Evolutionary conservation across 2,329 filamentous ascomycete species (phyloP).

Genomic region (Colletotrichum sp.): DNA sequence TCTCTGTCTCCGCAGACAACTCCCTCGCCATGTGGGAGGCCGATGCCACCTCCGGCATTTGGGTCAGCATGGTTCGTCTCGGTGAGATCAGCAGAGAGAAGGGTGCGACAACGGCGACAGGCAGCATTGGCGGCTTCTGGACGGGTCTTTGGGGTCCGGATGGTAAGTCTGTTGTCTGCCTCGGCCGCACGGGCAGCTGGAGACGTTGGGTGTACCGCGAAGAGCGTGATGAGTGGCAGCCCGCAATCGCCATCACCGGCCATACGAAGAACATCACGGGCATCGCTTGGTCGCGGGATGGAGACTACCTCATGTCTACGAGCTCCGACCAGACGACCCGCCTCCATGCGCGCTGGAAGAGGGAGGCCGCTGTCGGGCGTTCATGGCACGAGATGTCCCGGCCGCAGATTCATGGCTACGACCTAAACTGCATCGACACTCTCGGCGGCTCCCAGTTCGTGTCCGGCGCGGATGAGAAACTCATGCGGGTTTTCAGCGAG

Average conservation of each 20-base stretch:
- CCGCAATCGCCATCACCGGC: constrained; percentile 78
- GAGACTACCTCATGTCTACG: constrained; percentile 86
- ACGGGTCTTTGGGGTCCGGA: constrained; percentile 89
- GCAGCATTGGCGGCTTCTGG: constrained; percentile 96
- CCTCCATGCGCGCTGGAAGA: constrained; percentile 81
- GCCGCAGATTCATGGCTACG: constrained; percentile 97
- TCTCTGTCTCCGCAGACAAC: constrained; percentile 94
- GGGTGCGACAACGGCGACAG: constrained; percentile 94
- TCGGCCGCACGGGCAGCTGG: constrained; percentile 95
- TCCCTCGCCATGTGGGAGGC: constrained; percentile 93
- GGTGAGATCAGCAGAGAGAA: constrained; percentile 96
- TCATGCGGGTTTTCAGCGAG: constrained; percentile 94
- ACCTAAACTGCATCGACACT: constrained; percentile 90
- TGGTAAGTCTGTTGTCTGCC: constrained; percentile 75
- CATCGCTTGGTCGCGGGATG: constrained; percentile 82
- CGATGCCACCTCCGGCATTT: constrained; percentile 84
- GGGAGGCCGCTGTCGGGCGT: constrained; percentile 30
- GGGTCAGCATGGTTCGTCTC: constrained; percentile 84
- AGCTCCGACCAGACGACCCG: constrained; percentile 92
- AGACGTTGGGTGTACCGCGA: constrained; percentile 76
- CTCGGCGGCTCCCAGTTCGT: constrained; percentile 80
- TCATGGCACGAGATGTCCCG: constrained; percentile 97
- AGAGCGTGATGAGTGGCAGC: constrained; percentile 73
- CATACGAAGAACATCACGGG: constrained; percentile 84
- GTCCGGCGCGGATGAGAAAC: constrained; percentile 95